These are phyloP conservation scores for Chlorella sp. DNA, from an alignment of 139 green algal genomes.

Conservation along the genomic window DNA sequence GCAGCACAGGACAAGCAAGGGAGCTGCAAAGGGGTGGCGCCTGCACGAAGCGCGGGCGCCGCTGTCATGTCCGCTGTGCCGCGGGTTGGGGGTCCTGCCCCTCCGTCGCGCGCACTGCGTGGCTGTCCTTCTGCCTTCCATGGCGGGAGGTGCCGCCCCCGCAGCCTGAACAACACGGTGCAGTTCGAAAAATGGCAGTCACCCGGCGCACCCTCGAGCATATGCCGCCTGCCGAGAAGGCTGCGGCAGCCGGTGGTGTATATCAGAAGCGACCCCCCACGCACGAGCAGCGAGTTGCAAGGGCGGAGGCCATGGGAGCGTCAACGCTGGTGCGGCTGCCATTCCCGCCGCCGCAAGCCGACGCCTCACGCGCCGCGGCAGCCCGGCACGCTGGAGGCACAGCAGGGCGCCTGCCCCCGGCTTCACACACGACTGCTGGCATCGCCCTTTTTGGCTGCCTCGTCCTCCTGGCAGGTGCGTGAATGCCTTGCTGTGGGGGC, in stretches of 20 bases:
- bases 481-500: not conserved
- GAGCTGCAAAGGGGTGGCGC: too few relatives aligned
- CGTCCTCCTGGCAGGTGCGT: slow-evolving; percentile 42
- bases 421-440: not conserved
- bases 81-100: too few relatives aligned
- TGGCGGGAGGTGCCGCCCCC: not conserved
- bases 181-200: not conserved
- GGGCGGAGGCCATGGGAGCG: not conserved
- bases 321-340: too few relatives aligned
- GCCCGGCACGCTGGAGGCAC: not conserved
- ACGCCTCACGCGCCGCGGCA: not conserved
- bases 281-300: not conserved
- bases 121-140: too few relatives aligned
- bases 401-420: not conserved
- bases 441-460: slow-evolving; percentile 39
- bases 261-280: too few relatives aligned
- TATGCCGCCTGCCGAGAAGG: too few relatives aligned
- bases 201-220: not conserved
- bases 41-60: too few relatives aligned
- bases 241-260: too few relatives aligned
- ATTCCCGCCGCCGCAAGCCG: not conserved
- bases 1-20: too few relatives aligned
- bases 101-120: too few relatives aligned
- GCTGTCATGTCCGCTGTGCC: too few relatives aligned
- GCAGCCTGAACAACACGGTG: not conserved